These are phyloP conservation scores for Fusarium sterilihyphosum DNA, from an alignment of 2,329 filamentous ascomycete species.

Conservation along the genomic window DNA sequence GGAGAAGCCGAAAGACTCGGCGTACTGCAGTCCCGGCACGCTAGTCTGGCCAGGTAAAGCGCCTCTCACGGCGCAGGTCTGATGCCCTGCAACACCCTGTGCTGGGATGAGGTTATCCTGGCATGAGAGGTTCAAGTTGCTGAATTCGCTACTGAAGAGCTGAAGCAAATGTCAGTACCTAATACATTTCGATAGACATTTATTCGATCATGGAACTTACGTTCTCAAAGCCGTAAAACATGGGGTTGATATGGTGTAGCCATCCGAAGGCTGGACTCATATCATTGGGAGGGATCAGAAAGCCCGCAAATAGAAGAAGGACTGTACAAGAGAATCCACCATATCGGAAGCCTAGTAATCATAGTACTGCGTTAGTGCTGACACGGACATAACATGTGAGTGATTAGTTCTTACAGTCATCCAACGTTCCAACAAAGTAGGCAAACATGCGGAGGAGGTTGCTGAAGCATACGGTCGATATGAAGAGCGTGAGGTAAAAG, in stretches of 20 bases:
- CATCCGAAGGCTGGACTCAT: not conserved
- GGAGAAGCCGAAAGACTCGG: not conserved
- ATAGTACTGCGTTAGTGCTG: not conserved
- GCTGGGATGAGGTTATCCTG: not conserved
- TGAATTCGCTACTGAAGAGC: not conserved
- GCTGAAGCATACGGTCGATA: not conserved
- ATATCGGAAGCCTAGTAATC: not conserved
- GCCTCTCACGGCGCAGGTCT: not conserved
- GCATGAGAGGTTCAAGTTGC: not conserved
- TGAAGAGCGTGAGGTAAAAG: not conserved
- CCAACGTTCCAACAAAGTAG: not conserved
- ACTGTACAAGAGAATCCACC: not conserved
- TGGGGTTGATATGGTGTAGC: not conserved
- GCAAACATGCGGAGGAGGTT: not conserved
- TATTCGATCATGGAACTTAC: fast-evolving
- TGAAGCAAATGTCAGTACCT: not conserved
- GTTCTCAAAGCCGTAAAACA: not conserved
- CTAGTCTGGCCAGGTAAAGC: not conserved
- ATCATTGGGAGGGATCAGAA: not conserved
- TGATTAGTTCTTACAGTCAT: not conserved
- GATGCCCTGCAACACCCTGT: not conserved
- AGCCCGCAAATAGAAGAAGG: not conserved
- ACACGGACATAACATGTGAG: not conserved
- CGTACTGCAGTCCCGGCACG: not conserved
- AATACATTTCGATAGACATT: fast-evolving